A percentile compares a stretch with the other conserved stretches of the same genome.
Conservation (phyloP, 2,329 filamentous ascomycete genomes). For the Neonectria hederae region DNA sequence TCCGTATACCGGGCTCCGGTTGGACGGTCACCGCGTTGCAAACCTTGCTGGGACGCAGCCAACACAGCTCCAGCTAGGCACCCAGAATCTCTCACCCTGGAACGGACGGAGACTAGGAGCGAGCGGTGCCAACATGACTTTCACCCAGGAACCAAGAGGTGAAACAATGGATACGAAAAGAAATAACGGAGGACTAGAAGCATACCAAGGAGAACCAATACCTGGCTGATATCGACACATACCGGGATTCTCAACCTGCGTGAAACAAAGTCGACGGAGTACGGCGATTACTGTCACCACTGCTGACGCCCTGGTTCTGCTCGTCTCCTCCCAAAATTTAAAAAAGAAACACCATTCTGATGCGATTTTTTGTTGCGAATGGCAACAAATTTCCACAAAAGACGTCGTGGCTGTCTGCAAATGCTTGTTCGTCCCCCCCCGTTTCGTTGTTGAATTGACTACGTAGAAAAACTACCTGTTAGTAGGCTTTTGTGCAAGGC, state of each 20-base stretch:
- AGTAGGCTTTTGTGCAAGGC: background rate
- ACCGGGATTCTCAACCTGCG: background rate
- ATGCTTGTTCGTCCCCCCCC: conserved; percentile 6
- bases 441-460: background rate
- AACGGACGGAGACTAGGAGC: background rate
- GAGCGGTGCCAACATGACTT: background rate
- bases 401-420: conserved; percentile 5
- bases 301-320: too few species aligned
- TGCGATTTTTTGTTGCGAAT: background rate
- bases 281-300: background rate
- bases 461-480: background rate
- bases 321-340: too few species aligned
- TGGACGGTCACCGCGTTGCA: background rate
- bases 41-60: conserved; percentile 1
- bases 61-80: background rate
- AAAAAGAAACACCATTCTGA: background rate
- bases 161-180: background rate
- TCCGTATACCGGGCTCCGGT: background rate
- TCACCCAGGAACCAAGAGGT: background rate
- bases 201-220: background rate
- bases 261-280: background rate
- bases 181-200: too few species aligned
- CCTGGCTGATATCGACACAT: background rate
- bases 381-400: background rate
- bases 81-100: background rate